Evolutionary conservation across 768 basidiomycete genomes (phyloP), one percentile per base, ranked within the genome.

Genomic region (Dendrothele bispora): DNA sequence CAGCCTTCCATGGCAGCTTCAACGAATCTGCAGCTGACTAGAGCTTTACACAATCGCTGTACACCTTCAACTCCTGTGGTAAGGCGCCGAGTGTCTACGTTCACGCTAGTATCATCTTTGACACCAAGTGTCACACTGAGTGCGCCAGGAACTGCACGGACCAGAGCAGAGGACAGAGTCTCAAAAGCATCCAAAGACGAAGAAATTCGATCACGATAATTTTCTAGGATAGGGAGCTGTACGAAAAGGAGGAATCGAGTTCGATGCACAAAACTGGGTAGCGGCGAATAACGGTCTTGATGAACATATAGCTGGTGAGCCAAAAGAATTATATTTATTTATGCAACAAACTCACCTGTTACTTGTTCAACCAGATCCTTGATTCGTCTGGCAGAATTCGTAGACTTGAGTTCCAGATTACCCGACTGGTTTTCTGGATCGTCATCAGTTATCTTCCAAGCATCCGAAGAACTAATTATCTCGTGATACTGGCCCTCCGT

Each of bases 151-250:
- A 98, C 94, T 3, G 88, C 88, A 12, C 92, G 86, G 34, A 94
- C 82, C 54, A 99, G 83, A 0, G 86, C 79, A 25, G 89, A 92
- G 1, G 93, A 91, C 5, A 97, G 73, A 1, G 86, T 88, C 65
- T 98, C 97, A 56, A 98, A 98, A 0, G 95, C 95, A 57, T 98
- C 93, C 21, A 98, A 70, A 7, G 94, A 92, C 7, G 86, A 80
- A 1, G 81, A 74, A 62, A 99, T 84, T 17, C 95, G 84, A 7
- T 71, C 66, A 51, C 83, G 78, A 63, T 97, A 99, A 5, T 77
- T 69, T 48, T 88, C 80, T 11, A 99, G 68, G 11, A 97, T 61
- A 1, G 95, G 93, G 1, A 98, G 70, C 66, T 99, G 97, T 14
- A 95, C 80, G 7, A 78, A 73, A 34, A 86, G 74, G 47, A 99